Evolutionary conservation across 352 stramenopile genomes (phyloP), one percentile per base, ranked within the genome.

Genomic region (Globisporangium recalcitrans): DNA sequence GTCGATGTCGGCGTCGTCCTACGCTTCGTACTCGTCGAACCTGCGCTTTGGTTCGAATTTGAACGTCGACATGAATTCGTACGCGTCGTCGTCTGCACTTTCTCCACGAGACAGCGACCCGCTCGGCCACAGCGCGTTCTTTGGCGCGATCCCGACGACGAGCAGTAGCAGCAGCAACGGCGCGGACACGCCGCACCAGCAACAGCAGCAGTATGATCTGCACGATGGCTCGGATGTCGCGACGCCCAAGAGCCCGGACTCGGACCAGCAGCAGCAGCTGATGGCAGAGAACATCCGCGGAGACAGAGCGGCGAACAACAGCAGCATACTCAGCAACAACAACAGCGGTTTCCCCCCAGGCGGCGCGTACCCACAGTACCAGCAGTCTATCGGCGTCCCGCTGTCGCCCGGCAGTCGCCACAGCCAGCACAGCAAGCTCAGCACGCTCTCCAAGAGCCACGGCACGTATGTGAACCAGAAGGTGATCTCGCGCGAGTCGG

Each of bases 401-500:
- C 42, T 66, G n/a, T 66, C 60, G 4, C 60, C 60, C 13, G 52
- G 60, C 4, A 65, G 60, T 22, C 60, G 60, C 22, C 34, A 36
- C 31, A 68, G 62, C 38, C 54, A 64, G 29, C 48, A 64, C 32
- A 72, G 63, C 38, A 64, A 62, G 31, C 51, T 71, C 47, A 63
- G 53, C 40, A 47, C 42, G 10, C 59, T 67, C n/a, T 61, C 55
- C 31, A 65, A 68, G 42, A 62, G 58, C 26, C 52, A 68, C 38
- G 27, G 51, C 52, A 78, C 65, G 58, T 78, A 64, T 38, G 71
- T 74, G 36, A 76, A 52, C 62, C 70, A 71, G 58, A 63, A 58
- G 38, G 64, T 56, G 26, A 49, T 88, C 26, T 63, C 71, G 54
- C 71, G 68, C 29, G 84, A 87, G 47, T 82, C 80, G 11, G 76